These are phyloP conservation scores for Triticum monococcum DNA, from an alignment of 176 grass and related monocot genomes.

Conservation along the genomic window DNA sequence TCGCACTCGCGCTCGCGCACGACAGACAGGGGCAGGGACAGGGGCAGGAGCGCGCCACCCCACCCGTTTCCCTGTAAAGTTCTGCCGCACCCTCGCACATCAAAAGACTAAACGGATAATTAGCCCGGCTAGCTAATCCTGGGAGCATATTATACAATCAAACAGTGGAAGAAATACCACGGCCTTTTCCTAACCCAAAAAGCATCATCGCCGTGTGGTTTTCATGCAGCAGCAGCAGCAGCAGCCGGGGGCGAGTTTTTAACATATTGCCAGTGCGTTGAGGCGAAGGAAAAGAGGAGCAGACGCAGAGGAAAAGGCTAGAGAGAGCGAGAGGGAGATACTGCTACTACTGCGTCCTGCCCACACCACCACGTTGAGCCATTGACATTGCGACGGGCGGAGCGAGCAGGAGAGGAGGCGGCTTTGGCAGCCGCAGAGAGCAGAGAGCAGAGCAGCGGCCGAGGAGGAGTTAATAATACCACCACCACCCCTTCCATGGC, in stretches of 20 bases:
- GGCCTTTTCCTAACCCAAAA: neutral
- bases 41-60: neutral
- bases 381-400: constrained; percentile 40
- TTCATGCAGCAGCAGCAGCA: neutral
- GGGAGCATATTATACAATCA: no score
- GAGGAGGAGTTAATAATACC: constrained; percentile 55
- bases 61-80: constrained; percentile 19
- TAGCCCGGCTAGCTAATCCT: constrained; percentile 8
- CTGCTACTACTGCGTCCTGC: no score
- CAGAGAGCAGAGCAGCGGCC: neutral
- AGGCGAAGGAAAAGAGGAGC: constrained; percentile 27
- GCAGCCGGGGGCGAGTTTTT: neutral
- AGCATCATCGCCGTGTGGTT: neutral
- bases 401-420: neutral
- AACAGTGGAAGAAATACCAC: neutral
- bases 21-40: neutral
- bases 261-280: neutral
- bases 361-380: neutral
- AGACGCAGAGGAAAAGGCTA: constrained; percentile 29
- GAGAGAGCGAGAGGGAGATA: no score
- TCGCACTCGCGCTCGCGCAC: neutral
- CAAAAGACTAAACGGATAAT: constrained; percentile 26
- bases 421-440: neutral
- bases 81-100: constrained; percentile 15
- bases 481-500: constrained; percentile 30